A percentile compares a stretch with the other conserved stretches of the same genome.
Evolutionary conservation across 768 basidiomycete species (phyloP).

Genomic region (Tremella yokohamensis): DNA sequence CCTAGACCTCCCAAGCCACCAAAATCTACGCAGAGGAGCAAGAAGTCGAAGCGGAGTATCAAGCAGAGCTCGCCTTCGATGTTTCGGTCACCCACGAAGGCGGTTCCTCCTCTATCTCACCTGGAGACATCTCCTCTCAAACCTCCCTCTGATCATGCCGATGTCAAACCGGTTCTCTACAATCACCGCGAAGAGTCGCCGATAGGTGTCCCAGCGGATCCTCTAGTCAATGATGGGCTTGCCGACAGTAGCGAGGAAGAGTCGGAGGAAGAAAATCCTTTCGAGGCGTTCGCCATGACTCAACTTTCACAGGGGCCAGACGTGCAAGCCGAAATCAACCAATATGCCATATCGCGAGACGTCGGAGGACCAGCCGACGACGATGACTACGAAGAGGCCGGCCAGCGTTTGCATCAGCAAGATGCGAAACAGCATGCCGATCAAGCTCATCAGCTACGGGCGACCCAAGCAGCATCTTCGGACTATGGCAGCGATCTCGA

Average conservation of each 20-base stretch:
- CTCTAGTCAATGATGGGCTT: not conserved
- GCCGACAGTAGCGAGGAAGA: constrained; percentile 9
- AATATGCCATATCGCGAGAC: constrained; percentile 22
- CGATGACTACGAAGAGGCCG: constrained; percentile 41
- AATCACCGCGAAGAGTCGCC: not conserved
- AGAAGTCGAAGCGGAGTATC: constrained; percentile 17
- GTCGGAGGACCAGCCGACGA: constrained; percentile 32
- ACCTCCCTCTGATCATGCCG: constrained; percentile 12
- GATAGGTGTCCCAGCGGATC: not conserved
- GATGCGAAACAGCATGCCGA: constrained; percentile 37
- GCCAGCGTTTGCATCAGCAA: constrained; percentile 20
- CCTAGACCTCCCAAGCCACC: constrained; percentile 27
- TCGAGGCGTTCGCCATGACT: constrained; percentile 35
- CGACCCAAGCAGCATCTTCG: constrained; percentile 29
- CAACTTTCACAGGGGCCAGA: constrained; percentile 31
- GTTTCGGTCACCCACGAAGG: constrained; percentile 12
- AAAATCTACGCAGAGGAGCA: constrained; percentile 32
- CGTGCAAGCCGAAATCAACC: constrained; percentile 32
- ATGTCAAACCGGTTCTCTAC: constrained; percentile 7
- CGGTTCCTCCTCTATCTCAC: constrained; percentile 5
- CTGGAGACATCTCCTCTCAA: constrained; percentile 4
- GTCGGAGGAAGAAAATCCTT: constrained; percentile 35
- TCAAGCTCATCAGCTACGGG: constrained; percentile 30
- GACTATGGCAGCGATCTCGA: constrained; percentile 17
- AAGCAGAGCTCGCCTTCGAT: constrained; percentile 10